Conservation (phyloP, 306 rosid genomes). For the Clitoria ternatea region DNA sequence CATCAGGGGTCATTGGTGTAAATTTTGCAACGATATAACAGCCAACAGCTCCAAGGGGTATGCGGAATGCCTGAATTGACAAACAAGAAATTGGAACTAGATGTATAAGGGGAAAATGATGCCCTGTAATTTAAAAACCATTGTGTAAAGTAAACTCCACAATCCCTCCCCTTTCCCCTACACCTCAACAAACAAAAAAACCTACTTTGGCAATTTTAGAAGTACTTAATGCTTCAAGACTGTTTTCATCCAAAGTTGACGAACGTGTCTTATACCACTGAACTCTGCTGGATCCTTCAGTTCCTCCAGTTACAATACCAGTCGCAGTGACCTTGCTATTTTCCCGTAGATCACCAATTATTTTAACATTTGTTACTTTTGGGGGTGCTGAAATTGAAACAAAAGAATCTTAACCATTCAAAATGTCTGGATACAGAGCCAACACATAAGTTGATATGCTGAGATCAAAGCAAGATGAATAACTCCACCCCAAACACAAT, state of each 20-base stretch:
- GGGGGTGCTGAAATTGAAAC: slow-evolving; percentile 83
- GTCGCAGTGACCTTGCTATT: slow-evolving; percentile 79
- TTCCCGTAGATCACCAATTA: slow-evolving; percentile 82
- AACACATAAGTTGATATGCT: too few species aligned
- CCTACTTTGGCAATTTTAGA: slow-evolving; percentile 66
- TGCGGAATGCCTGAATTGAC: slow-evolving; percentile 73
- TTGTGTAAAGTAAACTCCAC: background rate
- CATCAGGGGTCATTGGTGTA: slow-evolving; percentile 80
- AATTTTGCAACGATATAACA: slow-evolving; percentile 78
- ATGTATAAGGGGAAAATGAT: background rate
- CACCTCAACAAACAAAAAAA: background rate
- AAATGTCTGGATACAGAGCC: too few species aligned
- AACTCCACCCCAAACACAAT: background rate
- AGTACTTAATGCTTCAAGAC: slow-evolving; percentile 73
- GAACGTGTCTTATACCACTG: slow-evolving; percentile 91
- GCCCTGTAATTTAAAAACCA: background rate
- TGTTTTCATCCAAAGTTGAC: slow-evolving; percentile 60
- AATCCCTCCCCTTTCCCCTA: background rate
- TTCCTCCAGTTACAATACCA: slow-evolving; percentile 88
- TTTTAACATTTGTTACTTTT: slow-evolving; percentile 62
- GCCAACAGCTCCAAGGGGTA: slow-evolving; percentile 97
- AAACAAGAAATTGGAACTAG: slow-evolving; percentile 15
- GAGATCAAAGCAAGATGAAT: background rate
- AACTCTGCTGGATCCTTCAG: slow-evolving; percentile 90
- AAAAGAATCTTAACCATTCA: slow-evolving; percentile 3